Percentiles rank a stretch among this genome's conserved stretches.
Conservation (phyloP, 2,329 filamentous ascomycete species). For the Alternaria angustiovoidea region DNA sequence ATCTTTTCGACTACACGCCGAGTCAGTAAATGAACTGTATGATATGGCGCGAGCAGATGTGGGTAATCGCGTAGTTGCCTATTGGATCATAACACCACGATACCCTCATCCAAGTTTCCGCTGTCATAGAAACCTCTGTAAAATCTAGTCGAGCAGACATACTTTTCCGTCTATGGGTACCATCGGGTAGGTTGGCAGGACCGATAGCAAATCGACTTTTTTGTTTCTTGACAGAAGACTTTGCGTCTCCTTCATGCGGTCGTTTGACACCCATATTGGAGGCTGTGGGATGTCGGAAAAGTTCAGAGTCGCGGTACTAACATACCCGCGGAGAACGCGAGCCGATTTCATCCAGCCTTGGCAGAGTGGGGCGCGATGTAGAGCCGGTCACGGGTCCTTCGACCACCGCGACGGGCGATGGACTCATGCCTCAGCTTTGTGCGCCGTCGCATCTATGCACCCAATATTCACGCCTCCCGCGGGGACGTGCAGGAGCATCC, state of each 20-base stretch:
- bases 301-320: conserved; percentile 1
- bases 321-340: conserved; percentile 11
- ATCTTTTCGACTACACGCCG: conserved; percentile 76
- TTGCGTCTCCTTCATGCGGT: conserved; percentile 57
- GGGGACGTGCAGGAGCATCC: conserved; percentile 11
- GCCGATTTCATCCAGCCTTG: conserved; percentile 32
- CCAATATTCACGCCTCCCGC: background rate
- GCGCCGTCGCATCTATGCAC: conserved; percentile 10
- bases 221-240: conserved; percentile 53
- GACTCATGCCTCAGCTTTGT: conserved; percentile 12
- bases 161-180: conserved; percentile 84
- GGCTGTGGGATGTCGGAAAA: conserved; percentile 6
- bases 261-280: conserved; percentile 67
- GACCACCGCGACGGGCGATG: conserved; percentile 19
- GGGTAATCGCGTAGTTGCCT: background rate
- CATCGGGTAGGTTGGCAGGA: conserved; percentile 89
- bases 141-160: conserved; percentile 10
- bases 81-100: background rate
- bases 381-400: conserved; percentile 18
- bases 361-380: conserved; percentile 20
- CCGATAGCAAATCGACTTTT: conserved; percentile 84
- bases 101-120: background rate
- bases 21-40: conserved; percentile 10
- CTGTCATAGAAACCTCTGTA: background rate
- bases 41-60: background rate